Percentiles rank a stretch among this genome's conserved stretches.
Evolutionary conservation across 2,329 filamentous ascomycete genomes (phyloP).

Genomic region (Magnaporthiopsis rhizophila): DNA sequence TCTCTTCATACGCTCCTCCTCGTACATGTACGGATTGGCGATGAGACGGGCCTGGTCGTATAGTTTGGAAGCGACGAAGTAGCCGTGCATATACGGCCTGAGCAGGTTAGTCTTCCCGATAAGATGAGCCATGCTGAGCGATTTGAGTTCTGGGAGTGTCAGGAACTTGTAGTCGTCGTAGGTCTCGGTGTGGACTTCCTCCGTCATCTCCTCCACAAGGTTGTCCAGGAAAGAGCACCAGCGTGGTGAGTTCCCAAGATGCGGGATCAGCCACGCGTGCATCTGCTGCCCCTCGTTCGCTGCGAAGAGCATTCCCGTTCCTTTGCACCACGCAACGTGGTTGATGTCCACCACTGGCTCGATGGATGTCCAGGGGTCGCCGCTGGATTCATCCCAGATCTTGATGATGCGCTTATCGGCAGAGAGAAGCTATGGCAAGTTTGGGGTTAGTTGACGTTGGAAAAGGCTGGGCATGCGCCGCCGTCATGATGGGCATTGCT

Average conservation of each 20-base stretch:
- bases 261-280: conserved; percentile 55
- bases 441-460: neutral
- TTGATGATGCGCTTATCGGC: conserved; percentile 96
- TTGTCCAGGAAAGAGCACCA: conserved; percentile 98
- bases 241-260: conserved; percentile 45
- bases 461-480: neutral
- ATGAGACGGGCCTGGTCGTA: conserved; percentile 94
- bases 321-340: conserved; percentile 83
- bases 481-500: too few relatives aligned
- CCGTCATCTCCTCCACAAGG: conserved; percentile 97
- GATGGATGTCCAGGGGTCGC: conserved; percentile 88
- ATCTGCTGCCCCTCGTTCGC: conserved; percentile 95
- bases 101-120: conserved; percentile 85
- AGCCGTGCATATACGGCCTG: conserved; percentile 97
- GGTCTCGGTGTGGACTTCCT: conserved; percentile 67
- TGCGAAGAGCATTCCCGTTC: conserved; percentile 90
- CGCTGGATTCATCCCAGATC: conserved; percentile 79
- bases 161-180: conserved; percentile 99
- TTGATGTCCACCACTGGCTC: conserved; percentile 94
- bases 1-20: conserved; percentile 84
- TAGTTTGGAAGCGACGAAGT: conserved; percentile 89
- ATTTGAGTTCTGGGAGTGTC: conserved; percentile 75
- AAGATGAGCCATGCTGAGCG: conserved; percentile 79
- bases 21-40: conserved; percentile 86
- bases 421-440: conserved; percentile 53